Evolutionary conservation across 257 asterid species (phyloP).

Genomic region (Gentiana straminea): DNA sequence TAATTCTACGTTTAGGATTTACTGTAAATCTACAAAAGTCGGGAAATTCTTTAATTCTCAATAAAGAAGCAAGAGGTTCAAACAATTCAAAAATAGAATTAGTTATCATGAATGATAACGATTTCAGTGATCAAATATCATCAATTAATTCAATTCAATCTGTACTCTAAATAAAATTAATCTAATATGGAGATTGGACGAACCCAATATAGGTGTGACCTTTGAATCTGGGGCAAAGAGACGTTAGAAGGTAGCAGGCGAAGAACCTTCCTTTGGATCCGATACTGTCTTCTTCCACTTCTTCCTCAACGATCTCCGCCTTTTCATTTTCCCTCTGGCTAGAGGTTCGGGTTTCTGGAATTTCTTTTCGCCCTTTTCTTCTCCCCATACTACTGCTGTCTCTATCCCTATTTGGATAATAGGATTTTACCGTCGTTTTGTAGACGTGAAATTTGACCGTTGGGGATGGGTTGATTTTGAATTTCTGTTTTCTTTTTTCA

Average conservation of each 20-base stretch:
- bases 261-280: conserved; percentile 32
- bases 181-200: neutral
- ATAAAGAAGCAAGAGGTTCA: too few species aligned
- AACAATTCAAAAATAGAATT: neutral
- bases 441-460: conserved; percentile 37
- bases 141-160: too few species aligned
- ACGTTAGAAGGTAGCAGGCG: conserved; percentile 78
- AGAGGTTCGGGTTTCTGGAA: conserved; percentile 12
- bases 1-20: conserved; percentile 79
- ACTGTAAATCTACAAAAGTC: conserved; percentile 52
- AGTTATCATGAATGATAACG: too few species aligned
- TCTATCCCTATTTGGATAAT: conserved; percentile 6
- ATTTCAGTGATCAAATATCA: too few species aligned
- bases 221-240: conserved; percentile 75
- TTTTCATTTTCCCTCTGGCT: conserved; percentile 12
- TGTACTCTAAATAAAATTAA: neutral
- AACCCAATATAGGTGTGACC: conserved; percentile 91
- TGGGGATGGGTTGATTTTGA: conserved; percentile 15
- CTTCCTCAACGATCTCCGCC: neutral
- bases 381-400: conserved; percentile 32
- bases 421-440: neutral
- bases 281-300: conserved; percentile 12
- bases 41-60: neutral
- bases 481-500: neutral
- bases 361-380: conserved; percentile 23